Base-by-base conservation (phyloP, 768 basidiomycete species). In the Boletus subcaerulescens region DNA sequence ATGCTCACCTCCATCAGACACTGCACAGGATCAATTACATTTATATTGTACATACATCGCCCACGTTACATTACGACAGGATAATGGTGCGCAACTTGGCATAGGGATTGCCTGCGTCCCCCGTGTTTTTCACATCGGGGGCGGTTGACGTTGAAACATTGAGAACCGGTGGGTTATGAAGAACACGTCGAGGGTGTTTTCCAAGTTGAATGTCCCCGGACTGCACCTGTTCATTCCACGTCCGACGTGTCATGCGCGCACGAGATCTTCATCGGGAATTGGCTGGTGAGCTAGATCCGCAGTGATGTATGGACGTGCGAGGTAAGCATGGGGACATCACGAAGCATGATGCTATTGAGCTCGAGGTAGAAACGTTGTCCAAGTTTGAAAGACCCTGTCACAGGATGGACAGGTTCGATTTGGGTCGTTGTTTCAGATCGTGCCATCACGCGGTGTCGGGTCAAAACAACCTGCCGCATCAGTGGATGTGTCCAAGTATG, bases 201-300 rank as follows among this genome's bases (percentile, higher is more conserved):
- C 49, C 8, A 36, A 38, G 45, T 59, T 13, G 50, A 51, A 51
- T 48, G 56, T 54, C 24, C 44, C 24, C 45, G 61, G 47, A 65
- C 44, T 29, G 20, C 60, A 42, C 54, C 57, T 46, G 3, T 26
- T 40, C 47, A 22, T 31, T 45, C 48, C 45, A 40, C 13, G 44
- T 40, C 53, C 53, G 40, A 46, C 49, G 29, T 29, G 29, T 29
- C 29, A 9, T 29, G 60, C 22, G 35, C 45, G 39, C 57, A 55
- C 48, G 61, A 54, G 66, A 63, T 59, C 46, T 40, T 48, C 50
- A 55, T 46, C 66, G 66, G 66, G 64, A 66, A 67, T 64, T 66
- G 54, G 44, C 35, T 35, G 54, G 60, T 65, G 55, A 45, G 31
- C 24, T 12, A 56, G 55, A 52, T 50, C 53, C 66, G 59, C 66